These are phyloP conservation scores for Notholithocarpus densiflorus DNA, from an alignment of 306 rosid species.

Conservation along the genomic window DNA sequence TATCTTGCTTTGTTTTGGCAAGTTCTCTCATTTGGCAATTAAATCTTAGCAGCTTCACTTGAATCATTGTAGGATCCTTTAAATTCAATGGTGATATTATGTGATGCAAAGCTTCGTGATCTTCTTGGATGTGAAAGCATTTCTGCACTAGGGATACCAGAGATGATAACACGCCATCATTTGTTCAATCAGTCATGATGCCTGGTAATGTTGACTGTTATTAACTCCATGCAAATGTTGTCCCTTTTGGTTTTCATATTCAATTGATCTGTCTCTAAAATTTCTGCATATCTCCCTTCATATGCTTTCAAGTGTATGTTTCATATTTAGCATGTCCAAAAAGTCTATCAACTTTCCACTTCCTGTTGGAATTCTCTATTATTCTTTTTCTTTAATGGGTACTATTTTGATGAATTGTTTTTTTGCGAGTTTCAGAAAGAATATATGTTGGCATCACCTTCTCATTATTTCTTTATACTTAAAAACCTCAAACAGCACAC, in stretches of 20 bases:
- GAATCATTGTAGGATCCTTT: conserved; percentile 56
- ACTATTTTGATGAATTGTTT: background rate
- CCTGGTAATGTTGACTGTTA: conserved; percentile 37
- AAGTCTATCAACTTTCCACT: background rate
- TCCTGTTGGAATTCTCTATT: background rate
- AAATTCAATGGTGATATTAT: conserved; percentile 61
- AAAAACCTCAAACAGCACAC: background rate
- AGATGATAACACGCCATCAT: conserved; percentile 63
- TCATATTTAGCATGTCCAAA: background rate
- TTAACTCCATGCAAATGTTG: background rate
- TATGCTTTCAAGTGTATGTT: background rate
- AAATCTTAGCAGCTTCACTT: conserved; percentile 3
- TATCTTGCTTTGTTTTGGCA: background rate
- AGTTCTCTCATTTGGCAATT: background rate
- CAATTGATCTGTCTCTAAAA: background rate
- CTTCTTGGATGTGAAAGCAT: conserved; percentile 77
- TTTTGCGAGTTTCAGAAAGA: background rate
- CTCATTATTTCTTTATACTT: background rate
- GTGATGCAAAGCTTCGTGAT: conserved; percentile 69
- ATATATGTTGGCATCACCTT: background rate
- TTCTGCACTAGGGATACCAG: conserved; percentile 62
- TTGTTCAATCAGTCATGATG: conserved; percentile 42
- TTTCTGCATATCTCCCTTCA: background rate
- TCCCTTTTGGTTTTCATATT: background rate
- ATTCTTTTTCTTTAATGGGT: background rate